Percentiles rank a stretch among this genome's conserved stretches.
Conservation (phyloP, 352 stramenopile species). For the Globisporangium solare region DNA sequence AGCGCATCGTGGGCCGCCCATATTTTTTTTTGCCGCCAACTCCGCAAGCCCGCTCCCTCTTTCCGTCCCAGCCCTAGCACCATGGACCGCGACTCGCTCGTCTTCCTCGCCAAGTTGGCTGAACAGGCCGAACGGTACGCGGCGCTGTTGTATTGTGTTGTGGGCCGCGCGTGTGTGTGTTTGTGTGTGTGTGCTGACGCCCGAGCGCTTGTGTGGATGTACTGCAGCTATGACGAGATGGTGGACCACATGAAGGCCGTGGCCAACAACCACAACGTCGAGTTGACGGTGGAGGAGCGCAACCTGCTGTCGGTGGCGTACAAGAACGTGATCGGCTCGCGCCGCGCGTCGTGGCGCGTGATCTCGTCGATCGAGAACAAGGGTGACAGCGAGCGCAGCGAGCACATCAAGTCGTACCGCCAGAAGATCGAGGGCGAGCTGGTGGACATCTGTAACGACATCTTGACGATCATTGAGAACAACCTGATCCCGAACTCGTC, state of each 20-base stretch:
- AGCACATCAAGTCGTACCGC: conserved; percentile 93
- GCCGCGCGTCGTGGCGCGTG: conserved; percentile 97
- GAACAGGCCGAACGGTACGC: conserved; percentile 77
- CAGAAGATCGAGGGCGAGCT: conserved; percentile 96
- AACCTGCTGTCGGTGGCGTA: conserved; percentile 95
- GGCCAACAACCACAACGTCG: conserved; percentile 91
- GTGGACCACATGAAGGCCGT: conserved; percentile 98
- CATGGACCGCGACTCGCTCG: conserved; percentile 78
- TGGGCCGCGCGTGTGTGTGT: too few species aligned
- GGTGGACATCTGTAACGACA: conserved; percentile 94
- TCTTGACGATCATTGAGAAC: conserved; percentile 98
- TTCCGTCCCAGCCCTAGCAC: not conserved
- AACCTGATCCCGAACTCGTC: conserved; percentile 96
- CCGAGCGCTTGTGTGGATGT: not conserved
- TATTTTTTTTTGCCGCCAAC: too few species aligned
- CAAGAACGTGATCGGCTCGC: conserved; percentile 98
- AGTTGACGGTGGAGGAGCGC: conserved; percentile 98
- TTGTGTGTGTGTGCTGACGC: not conserved
- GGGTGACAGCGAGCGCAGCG: conserved; percentile 89
- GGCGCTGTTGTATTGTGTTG: too few species aligned
- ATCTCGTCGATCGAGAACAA: conserved; percentile 99
- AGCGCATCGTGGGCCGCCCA: too few species aligned
- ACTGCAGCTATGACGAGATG: conserved; percentile 87
- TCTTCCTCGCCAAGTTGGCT: conserved; percentile 80
- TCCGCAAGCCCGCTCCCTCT: too few species aligned